Evolutionary conservation across 257 asterid genomes (phyloP).

Genomic region (Coffea canephora): DNA sequence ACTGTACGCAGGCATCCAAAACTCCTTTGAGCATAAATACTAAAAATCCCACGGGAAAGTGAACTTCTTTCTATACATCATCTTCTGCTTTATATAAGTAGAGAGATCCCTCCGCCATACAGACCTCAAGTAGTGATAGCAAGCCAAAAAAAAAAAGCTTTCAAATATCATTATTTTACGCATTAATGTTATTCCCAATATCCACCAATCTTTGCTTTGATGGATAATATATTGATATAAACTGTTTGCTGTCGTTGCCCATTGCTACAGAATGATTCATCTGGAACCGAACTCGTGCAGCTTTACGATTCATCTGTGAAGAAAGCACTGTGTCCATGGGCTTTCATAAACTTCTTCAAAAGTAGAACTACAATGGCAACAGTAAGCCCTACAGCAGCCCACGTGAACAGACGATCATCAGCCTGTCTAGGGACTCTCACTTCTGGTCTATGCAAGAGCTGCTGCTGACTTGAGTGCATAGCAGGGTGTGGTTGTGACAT

Average conservation of each 20-base stretch:
- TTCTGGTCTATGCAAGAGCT: constrained; percentile 37
- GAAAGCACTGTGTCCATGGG: constrained; percentile 69
- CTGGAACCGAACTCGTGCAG: neutral
- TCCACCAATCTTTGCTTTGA: neutral
- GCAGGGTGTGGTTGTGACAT: constrained; percentile 33
- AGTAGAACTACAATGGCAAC: constrained; percentile 75
- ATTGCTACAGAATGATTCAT: neutral
- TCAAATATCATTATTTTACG: constrained; percentile 5
- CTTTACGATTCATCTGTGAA: constrained; percentile 59
- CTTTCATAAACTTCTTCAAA: constrained; percentile 82
- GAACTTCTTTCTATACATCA: constrained; percentile 12
- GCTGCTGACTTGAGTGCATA: constrained; percentile 33
- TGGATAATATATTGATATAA: neutral
- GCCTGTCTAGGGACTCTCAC: constrained; percentile 46
- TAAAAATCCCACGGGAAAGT: neutral
- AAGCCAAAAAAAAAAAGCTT: neutral
- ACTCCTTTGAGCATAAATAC: neutral
- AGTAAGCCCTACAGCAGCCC: constrained; percentile 85
- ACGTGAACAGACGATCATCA: constrained; percentile 69
- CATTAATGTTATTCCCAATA: neutral
- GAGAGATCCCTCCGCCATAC: neutral
- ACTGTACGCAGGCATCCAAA: neutral
- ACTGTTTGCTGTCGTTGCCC: neutral
- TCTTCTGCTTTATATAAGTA: neutral
- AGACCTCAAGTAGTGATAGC: neutral